Percentiles rank a stretch among this genome's conserved stretches.
phyloP scores from a whole-genome alignment of 164 flowering plant species.

The Tinospora cordifolia region DNA sequence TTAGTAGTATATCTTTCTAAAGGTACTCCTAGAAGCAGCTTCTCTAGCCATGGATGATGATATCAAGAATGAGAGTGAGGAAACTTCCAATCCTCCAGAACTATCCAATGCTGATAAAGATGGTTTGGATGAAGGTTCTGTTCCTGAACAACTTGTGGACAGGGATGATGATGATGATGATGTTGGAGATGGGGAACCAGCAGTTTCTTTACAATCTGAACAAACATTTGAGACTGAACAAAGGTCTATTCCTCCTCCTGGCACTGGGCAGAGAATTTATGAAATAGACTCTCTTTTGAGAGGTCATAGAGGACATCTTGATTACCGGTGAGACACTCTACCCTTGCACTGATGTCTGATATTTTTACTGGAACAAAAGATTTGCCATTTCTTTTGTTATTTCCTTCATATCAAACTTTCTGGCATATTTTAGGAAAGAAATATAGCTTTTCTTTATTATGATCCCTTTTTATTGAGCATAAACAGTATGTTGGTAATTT shows the following conservation, averaged over 20 bases:
- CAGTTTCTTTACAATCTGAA: slow-evolving; percentile 15
- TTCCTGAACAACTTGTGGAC: slow-evolving; percentile 12
- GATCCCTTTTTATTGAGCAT: too few relatives aligned
- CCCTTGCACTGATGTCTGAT: neutral
- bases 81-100: slow-evolving; percentile 13
- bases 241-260: slow-evolving; percentile 68
- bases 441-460: too few relatives aligned
- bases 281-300: slow-evolving; percentile 68
- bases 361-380: neutral
- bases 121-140: slow-evolving; percentile 20
- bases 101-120: slow-evolving; percentile 9
- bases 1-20: slow-evolving; percentile 11
- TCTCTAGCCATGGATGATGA: slow-evolving; percentile 23
- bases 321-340: slow-evolving; percentile 57
- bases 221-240: slow-evolving; percentile 23
- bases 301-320: slow-evolving; percentile 56
- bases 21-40: slow-evolving; percentile 30
- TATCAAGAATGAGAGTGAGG: slow-evolving; percentile 10
- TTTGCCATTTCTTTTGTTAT: slow-evolving; percentile 24
- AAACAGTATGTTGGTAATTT: too few relatives aligned
- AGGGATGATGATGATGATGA: slow-evolving; percentile 21
- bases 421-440: too few relatives aligned
- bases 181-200: slow-evolving; percentile 17
- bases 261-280: slow-evolving; percentile 69
- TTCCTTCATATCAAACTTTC: neutral